Base-by-base conservation (phyloP, 345 rosid species). In the Cardamine resedifolia region DNA sequence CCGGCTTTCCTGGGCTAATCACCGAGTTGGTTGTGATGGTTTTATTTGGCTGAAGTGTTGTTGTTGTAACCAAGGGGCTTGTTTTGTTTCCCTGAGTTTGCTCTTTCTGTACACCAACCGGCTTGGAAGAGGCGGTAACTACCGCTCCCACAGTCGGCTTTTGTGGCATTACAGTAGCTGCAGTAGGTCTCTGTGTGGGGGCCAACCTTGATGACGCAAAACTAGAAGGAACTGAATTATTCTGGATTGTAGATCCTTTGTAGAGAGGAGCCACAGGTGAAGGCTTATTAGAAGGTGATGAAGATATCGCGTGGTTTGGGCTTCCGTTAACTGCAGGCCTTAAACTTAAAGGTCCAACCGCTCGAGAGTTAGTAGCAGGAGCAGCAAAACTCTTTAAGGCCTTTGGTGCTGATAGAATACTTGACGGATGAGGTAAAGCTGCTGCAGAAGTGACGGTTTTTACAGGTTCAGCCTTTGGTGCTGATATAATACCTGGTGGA, bases 371-470 rank as follows among this genome's bases (percentile, higher is more conserved):
- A 80, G 68, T 15, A 81, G 61, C 23, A 51, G 70, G 20, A 63
- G 71, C 55, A n/a, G 58, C 21, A 64, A 34, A 18, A 47, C 41
- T 64, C 72, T 76, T 70, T 30, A 39, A 39, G 75, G 72, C 23
- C 66, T 76, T 76, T 18, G 75, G 66, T 45, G 70, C 44, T 34
- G 68, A 59, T 49, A 7, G 6, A 48, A 38, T 58, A 26, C 53
- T 28, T 39, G 86, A 49, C 21, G 88, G 66, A 74, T 67, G 79
- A 60, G 75, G 72, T 14, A 83, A 76, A 62, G 86, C 71, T 64
- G 64, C 79, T 33, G 77, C 83, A 1, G 85, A 41, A n/a, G 92
- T 43, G 4, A 30, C 36, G 3, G 45, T 4, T 39, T 81, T 81
- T 69, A 60, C 31, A 60, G 50, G 75, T 30, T 9, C 75, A 50